These are phyloP conservation scores for Diplodia seriata DNA, from an alignment of 2,329 filamentous ascomycete genomes.

Conservation along the genomic window DNA sequence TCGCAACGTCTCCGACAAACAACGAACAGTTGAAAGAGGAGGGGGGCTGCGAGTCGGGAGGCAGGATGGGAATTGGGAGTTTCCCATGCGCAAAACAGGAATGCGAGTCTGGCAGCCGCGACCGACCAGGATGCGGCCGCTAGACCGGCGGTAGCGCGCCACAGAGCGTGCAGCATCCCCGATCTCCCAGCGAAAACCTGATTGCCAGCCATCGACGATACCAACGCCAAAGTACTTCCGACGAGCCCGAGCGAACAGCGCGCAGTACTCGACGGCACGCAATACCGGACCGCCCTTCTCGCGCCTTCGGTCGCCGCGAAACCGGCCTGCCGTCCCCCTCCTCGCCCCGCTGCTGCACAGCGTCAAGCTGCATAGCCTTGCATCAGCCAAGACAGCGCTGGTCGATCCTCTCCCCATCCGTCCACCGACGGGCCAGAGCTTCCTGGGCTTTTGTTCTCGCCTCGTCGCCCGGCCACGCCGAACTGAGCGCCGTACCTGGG, in stretches of 20 bases:
- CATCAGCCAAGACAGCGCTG: slow-evolving; percentile 8
- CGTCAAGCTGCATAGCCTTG: slow-evolving; percentile 13
- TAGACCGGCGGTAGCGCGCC: slow-evolving; percentile 17
- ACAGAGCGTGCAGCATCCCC: background rate
- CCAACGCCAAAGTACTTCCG: slow-evolving; percentile 8
- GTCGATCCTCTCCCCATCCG: slow-evolving; percentile 19
- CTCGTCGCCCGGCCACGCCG: background rate
- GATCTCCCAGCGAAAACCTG: slow-evolving; percentile 16
- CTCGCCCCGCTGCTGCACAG: slow-evolving; percentile 2
- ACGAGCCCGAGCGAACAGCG: background rate
- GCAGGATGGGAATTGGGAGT: slow-evolving; percentile 20
- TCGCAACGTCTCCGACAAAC: background rate
- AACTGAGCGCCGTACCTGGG: slow-evolving; percentile 9
- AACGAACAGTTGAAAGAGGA: background rate
- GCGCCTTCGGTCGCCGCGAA: background rate
- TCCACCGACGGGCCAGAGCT: background rate
- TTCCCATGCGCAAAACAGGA: slow-evolving; percentile 27
- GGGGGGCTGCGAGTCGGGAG: background rate
- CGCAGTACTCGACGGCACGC: background rate
- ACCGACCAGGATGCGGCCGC: slow-evolving; percentile 21
- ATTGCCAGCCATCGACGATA: background rate
- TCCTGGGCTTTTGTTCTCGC: background rate
- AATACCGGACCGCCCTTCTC: background rate
- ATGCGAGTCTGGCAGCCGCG: slow-evolving; percentile 19
- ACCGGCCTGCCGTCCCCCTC: background rate